Evolutionary conservation across 2,329 filamentous ascomycete species (phyloP).

Genomic region (Colletotrichum higginsianum): DNA sequence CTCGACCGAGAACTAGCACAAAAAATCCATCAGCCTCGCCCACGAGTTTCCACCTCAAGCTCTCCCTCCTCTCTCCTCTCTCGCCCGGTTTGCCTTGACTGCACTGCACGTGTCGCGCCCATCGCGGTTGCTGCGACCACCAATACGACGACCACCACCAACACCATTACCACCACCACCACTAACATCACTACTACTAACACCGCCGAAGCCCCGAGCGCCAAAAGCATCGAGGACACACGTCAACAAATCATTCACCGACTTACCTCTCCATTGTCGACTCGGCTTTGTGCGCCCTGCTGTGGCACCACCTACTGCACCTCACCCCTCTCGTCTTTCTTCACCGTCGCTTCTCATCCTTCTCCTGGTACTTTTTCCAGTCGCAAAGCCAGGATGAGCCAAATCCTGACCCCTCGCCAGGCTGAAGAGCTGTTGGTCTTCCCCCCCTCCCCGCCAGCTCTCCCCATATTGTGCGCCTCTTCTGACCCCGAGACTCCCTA

Average conservation of each 20-base stretch:
- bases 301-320: neutral
- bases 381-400: slow-evolving; percentile 70
- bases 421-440: slow-evolving; percentile 84
- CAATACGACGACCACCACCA: neutral
- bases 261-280: neutral
- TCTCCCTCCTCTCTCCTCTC: neutral
- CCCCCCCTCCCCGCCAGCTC: neutral
- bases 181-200: neutral
- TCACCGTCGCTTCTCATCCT: neutral
- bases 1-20: neutral
- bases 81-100: slow-evolving; percentile 8
- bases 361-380: slow-evolving; percentile 5
- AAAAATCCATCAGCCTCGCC: slow-evolving; percentile 31
- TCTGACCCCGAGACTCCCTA: slow-evolving; percentile 54
- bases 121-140: slow-evolving; percentile 35
- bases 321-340: neutral
- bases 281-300: neutral
- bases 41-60: slow-evolving; percentile 10
- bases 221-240: neutral
- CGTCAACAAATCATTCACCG: neutral
- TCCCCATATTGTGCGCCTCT: slow-evolving; percentile 9
- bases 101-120: slow-evolving; percentile 21
- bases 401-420: slow-evolving; percentile 83
- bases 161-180: neutral
- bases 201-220: slow-evolving; percentile 30